phyloP scores from a whole-genome alignment of 1,284 basidiomycete genomes.

The Neolentinus lepideus region DNA sequence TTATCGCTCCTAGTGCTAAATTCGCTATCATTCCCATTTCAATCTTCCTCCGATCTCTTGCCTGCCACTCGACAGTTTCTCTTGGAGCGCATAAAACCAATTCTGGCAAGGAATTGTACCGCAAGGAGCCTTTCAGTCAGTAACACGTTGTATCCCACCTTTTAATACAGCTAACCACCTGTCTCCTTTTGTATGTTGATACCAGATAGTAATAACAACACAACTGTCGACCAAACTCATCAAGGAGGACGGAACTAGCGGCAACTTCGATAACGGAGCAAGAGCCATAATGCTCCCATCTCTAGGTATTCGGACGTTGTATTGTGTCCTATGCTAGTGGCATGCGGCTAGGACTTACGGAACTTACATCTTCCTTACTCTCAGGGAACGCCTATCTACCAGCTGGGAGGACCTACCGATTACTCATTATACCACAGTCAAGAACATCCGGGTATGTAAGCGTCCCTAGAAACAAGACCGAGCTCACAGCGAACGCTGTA shows the following conservation, averaged over 20 bases:
- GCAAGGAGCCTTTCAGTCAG: slow-evolving; percentile 45
- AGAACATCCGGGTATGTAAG: slow-evolving; percentile 26
- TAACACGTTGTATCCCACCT: slow-evolving; percentile 2
- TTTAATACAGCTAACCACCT: slow-evolving; percentile 3
- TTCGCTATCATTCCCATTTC: slow-evolving; percentile 62
- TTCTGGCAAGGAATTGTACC: slow-evolving; percentile 40
- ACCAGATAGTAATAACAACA: slow-evolving; percentile 55
- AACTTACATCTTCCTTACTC: neutral
- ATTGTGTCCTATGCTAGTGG: neutral
- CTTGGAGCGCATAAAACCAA: slow-evolving; percentile 45
- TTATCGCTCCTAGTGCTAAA: slow-evolving; percentile 54
- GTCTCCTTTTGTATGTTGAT: neutral
- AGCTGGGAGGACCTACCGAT: slow-evolving; percentile 24
- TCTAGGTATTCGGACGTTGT: slow-evolving; percentile 33
- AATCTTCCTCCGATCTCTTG: slow-evolving; percentile 30
- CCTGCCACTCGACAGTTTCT: slow-evolving; percentile 31
- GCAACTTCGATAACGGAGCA: slow-evolving; percentile 51
- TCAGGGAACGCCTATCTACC: slow-evolving; percentile 25
- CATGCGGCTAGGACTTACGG: neutral
- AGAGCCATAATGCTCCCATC: slow-evolving; percentile 57
- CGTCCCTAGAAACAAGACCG: neutral
- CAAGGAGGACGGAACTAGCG: slow-evolving; percentile 49
- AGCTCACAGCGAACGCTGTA: slow-evolving; percentile 11
- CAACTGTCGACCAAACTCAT: slow-evolving; percentile 65
- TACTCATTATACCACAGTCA: slow-evolving; percentile 27